Conservation (phyloP, 805 yeast genomes). For the Metschnikowia vanudenii region DNA sequence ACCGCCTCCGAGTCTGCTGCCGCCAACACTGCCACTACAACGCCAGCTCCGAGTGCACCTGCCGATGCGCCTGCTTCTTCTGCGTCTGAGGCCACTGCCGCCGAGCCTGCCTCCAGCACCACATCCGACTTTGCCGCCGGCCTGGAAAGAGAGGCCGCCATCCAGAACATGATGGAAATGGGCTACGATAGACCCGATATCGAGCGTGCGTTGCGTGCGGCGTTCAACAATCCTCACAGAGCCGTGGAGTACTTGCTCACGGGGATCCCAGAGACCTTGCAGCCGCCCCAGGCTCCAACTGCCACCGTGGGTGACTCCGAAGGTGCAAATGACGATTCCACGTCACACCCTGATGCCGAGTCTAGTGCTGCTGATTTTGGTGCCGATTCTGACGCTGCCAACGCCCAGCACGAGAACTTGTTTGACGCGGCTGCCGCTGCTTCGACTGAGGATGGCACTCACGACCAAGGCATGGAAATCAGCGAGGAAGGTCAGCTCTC, state of each 20-base stretch:
- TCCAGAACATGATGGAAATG: constrained; percentile 88
- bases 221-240: constrained; percentile 95
- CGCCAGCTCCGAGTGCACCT: constrained; percentile 16
- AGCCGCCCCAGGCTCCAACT: constrained; percentile 28
- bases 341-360: neutral
- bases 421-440: constrained; percentile 50
- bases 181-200: constrained; percentile 89
- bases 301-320: constrained; percentile 20
- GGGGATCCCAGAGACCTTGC: constrained; percentile 75
- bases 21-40: neutral
- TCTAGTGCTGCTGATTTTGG: too few relatives aligned
- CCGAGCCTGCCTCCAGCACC: constrained; percentile 27
- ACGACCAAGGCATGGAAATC: constrained; percentile 24
- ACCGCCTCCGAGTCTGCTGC: constrained; percentile 1
- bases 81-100: constrained; percentile 28
- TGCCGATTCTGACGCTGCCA: neutral
- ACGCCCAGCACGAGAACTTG: constrained; percentile 40
- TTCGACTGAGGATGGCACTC: constrained; percentile 28
- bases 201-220: constrained; percentile 88
- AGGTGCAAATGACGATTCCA: constrained; percentile 10
- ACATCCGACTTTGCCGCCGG: constrained; percentile 72
- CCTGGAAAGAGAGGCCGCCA: constrained; percentile 70
- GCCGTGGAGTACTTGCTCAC: constrained; percentile 93
- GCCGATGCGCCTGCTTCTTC: constrained; percentile 20
- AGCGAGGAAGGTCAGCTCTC: constrained; percentile 49